A percentile compares a stretch with the other conserved stretches of the same genome.
phyloP scores from a whole-genome alignment of 2,329 filamentous ascomycete species.

The Aspergillus terreus region DNA sequence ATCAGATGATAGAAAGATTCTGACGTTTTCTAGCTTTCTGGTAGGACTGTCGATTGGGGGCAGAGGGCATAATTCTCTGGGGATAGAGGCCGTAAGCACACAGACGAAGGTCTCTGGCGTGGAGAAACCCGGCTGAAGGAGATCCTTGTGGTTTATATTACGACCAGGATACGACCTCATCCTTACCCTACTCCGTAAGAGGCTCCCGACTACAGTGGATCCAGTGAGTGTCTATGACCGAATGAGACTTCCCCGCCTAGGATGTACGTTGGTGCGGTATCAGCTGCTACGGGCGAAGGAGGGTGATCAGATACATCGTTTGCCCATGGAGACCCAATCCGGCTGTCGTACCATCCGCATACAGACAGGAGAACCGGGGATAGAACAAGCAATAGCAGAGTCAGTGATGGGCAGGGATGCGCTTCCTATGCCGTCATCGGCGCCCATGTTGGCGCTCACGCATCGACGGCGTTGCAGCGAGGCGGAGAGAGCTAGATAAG shows the following conservation, averaged over 20 bases:
- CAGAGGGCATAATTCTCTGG: not conserved
- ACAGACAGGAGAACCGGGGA: not conserved
- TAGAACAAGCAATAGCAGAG: not conserved
- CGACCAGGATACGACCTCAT: not conserved
- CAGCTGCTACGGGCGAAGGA: not conserved
- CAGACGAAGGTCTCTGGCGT: not conserved
- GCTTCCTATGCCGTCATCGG: not conserved
- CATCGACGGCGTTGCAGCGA: not conserved
- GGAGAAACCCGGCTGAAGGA: too few species aligned
- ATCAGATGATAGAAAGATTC: not conserved
- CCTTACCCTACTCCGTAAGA: not conserved
- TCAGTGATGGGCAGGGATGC: not conserved
- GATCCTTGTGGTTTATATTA: too few species aligned
- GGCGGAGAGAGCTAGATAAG: too few species aligned
- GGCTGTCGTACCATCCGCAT: too few species aligned
- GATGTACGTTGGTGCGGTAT: not conserved
- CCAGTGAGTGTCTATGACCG: not conserved
- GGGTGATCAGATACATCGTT: not conserved
- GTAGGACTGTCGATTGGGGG: not conserved
- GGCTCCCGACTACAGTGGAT: not conserved
- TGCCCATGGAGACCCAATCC: too few species aligned
- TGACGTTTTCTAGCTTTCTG: not conserved
- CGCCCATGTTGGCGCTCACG: not conserved
- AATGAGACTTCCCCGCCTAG: not conserved
- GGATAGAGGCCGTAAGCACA: not conserved